These are phyloP conservation scores for Ganoderma resinaceum DNA, from an alignment of 1,284 basidiomycete genomes.

Conservation along the genomic window DNA sequence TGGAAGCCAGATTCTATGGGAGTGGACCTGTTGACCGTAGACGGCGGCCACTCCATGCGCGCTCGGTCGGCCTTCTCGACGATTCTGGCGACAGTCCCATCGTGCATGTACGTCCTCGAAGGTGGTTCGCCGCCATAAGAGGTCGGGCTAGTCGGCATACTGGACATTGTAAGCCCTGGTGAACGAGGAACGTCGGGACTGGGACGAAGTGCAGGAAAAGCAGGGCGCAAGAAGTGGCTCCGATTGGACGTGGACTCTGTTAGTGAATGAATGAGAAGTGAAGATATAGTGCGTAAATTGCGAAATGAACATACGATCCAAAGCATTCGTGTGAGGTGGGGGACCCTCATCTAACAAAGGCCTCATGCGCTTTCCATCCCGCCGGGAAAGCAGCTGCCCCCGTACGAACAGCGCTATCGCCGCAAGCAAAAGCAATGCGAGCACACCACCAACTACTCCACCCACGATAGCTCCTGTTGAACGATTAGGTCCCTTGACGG, in stretches of 20 bases:
- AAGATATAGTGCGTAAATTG: not conserved
- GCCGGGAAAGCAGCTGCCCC: not conserved
- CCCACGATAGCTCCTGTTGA: constrained; percentile 1
- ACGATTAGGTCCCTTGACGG: not conserved
- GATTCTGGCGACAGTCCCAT: not conserved
- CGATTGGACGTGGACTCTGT: not conserved
- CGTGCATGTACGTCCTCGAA: not conserved
- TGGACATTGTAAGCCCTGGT: not conserved
- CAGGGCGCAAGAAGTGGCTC: not conserved
- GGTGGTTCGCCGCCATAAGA: not conserved
- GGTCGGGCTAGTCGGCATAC: not conserved
- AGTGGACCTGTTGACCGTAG: not conserved
- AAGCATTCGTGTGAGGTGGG: not conserved
- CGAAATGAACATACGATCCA: not conserved
- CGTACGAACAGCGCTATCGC: not conserved
- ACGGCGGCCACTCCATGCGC: not conserved
- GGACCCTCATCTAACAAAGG: not conserved
- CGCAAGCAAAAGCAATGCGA: not conserved
- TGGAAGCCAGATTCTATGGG: not conserved
- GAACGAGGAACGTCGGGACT: not conserved
- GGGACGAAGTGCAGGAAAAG: not conserved
- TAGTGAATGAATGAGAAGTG: not conserved
- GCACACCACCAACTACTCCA: not conserved
- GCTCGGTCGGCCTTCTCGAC: constrained; percentile 1
- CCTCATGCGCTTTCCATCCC: not conserved